A percentile compares a stretch with the other conserved stretches of the same genome.
These are phyloP conservation scores for Conringia planisiliqua DNA, from an alignment of 345 rosid species.

Conservation along the genomic window DNA sequence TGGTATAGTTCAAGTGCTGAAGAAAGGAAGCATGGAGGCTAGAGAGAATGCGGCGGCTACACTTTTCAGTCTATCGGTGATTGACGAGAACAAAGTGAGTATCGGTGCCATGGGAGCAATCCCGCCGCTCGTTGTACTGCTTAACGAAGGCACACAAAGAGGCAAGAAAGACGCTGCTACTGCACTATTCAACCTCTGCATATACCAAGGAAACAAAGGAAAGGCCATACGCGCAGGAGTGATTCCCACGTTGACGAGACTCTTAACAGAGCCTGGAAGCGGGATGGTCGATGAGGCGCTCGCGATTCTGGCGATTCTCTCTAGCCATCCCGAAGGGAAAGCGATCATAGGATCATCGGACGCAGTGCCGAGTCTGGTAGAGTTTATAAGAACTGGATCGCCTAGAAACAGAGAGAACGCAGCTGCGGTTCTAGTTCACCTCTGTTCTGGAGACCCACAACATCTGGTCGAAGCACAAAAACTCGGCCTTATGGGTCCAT, in stretches of 20 bases:
- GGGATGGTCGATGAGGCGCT: conserved; percentile 83
- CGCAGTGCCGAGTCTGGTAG: conserved; percentile 69
- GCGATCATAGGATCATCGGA: conserved; percentile 66
- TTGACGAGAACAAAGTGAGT: conserved; percentile 89
- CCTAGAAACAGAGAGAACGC: conserved; percentile 77
- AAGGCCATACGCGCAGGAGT: conserved; percentile 93
- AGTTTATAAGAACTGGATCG: conserved; percentile 63
- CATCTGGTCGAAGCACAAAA: conserved; percentile 73
- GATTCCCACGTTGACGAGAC: conserved; percentile 55
- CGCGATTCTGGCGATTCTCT: conserved; percentile 69
- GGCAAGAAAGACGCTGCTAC: conserved; percentile 99
- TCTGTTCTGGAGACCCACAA: conserved; percentile 73
- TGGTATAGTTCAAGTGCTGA: conserved; percentile 88
- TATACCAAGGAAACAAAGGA: conserved; percentile 97
- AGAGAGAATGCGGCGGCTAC: conserved; percentile 99
- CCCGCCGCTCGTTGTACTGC: conserved; percentile 76
- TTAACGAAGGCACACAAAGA: conserved; percentile 85
- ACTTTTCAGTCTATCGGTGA: conserved; percentile 91
- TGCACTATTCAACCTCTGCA: conserved; percentile 93
- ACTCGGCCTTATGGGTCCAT: conserved; percentile 70
- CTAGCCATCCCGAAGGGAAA: conserved; percentile 78
- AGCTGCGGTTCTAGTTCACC: conserved; percentile 85
- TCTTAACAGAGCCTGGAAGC: conserved; percentile 73
- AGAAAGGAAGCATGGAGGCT: conserved; percentile 98
- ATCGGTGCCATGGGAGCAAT: conserved; percentile 88